A percentile compares a stretch with the other conserved stretches of the same genome.
Conservation (phyloP, 2,329 filamentous ascomycete genomes). For the Amauroascus niger region DNA sequence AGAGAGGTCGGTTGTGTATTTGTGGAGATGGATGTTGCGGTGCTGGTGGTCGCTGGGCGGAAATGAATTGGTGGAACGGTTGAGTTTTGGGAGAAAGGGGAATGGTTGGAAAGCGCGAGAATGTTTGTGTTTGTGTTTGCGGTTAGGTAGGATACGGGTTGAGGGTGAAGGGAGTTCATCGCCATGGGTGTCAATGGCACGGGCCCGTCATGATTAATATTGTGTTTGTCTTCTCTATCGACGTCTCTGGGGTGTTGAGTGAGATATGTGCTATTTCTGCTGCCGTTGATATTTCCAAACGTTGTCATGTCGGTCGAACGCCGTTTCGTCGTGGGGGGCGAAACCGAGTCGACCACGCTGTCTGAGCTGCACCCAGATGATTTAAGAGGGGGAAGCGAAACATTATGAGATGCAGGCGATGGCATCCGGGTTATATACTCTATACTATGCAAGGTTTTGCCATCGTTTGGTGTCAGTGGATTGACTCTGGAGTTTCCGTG, state of each 20-base stretch:
- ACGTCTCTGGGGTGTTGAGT: not conserved
- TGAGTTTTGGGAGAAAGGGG: not conserved
- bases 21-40: conserved; percentile 1
- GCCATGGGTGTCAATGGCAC: conserved; percentile 5
- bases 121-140: not conserved
- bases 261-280: conserved; percentile 2
- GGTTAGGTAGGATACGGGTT: not conserved
- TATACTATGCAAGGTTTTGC: conserved; percentile 16
- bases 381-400: conserved; percentile 17
- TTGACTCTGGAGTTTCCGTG: not conserved
- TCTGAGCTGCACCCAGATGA: conserved; percentile 5
- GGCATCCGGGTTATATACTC: conserved; percentile 17
- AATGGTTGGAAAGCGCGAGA: not conserved
- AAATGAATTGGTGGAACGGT: not conserved
- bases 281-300: conserved; percentile 8
- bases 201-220: conserved; percentile 4
- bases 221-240: conserved; percentile 10
- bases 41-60: conserved; percentile 5
- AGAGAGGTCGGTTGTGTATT: conserved; percentile 7
- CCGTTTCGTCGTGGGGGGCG: conserved; percentile 7
- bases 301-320: conserved; percentile 8
- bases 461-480: not conserved
- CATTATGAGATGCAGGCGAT: conserved; percentile 11
- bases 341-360: not conserved
- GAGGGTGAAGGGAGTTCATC: not conserved